These are phyloP conservation scores for Veloboletus limbatus DNA, from an alignment of 1,284 basidiomycete genomes.

Conservation along the genomic window DNA sequence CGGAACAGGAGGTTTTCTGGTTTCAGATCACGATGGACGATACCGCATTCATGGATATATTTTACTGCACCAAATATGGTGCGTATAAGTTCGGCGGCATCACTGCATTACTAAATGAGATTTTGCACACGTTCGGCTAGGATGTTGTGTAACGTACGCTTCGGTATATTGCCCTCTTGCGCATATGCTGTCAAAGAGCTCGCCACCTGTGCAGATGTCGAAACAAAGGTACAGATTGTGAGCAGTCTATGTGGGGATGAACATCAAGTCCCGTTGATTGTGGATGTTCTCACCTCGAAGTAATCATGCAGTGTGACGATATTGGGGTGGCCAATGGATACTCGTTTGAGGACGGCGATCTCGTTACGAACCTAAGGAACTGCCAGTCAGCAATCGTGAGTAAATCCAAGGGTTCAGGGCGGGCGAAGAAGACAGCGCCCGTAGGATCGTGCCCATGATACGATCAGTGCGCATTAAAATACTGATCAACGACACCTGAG, in stretches of 20 bases:
- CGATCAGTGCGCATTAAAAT: constrained; percentile 13
- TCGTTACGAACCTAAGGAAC: constrained; percentile 85
- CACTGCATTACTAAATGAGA: constrained; percentile 44
- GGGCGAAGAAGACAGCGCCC: neutral
- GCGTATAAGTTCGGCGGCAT: constrained; percentile 87
- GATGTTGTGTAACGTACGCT: constrained; percentile 49
- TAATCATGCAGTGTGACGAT: constrained; percentile 95
- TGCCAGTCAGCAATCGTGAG: constrained; percentile 8
- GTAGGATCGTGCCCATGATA: neutral
- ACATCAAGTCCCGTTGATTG: neutral
- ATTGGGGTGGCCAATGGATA: constrained; percentile 88
- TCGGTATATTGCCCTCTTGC: constrained; percentile 97
- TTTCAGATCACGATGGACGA: constrained; percentile 97
- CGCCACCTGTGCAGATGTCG: constrained; percentile 96
- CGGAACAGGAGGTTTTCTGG: constrained; percentile 97
- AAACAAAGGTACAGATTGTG: constrained; percentile 96
- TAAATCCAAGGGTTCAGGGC: constrained; percentile 16
- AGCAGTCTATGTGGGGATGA: constrained; percentile 56
- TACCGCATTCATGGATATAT: constrained; percentile 90
- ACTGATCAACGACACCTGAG: constrained; percentile 8
- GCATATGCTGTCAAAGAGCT: constrained; percentile 98
- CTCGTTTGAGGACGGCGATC: constrained; percentile 91
- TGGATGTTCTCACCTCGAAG: constrained; percentile 70
- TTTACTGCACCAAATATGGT: constrained; percentile 87
- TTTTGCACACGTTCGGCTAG: constrained; percentile 2